Base-by-base conservation (phyloP, 176 grass and related monocot species). In the Carex kokanica region DNA sequence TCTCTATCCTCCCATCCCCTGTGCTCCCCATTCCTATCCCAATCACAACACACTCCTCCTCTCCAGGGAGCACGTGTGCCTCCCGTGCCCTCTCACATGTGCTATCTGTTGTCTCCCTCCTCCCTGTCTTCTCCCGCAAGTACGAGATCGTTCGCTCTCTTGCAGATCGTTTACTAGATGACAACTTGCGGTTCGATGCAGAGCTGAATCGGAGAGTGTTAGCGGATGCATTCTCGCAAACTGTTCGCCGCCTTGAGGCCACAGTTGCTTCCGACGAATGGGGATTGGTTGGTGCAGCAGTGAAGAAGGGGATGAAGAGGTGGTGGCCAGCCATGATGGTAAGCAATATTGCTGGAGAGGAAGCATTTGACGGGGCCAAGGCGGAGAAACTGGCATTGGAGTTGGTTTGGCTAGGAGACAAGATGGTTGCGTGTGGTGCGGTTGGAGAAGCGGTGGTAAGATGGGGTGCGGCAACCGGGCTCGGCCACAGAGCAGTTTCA, bases 101-200 rank as follows among this genome's bases (percentile, higher is more conserved):
- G 53, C 90, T 97, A 11, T 84, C 84, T 80, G 78, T 92, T 58
- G 87, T 88, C 32, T 88, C 90, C 1, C 82, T 81, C 54, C 78
- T 97, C 78, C 94, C 94, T 27, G 92, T 92, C 14, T 79, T 90
- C 16, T 97, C 95, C 71, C 88, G 95, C 61, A 97, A 97, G 88
- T 86, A 94, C 85, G 88, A 91, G 81, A 70, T 94, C 21, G 84
- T 92, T 60, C 90, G 90, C 1, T 88, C 72, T 1, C 92, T 97
- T 47, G 95, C 95, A 1, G 95, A 97, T 73, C 90, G 92, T 1
- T 84, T 97, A 80, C 83, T 97, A 8, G 92, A 97, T 23, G 92
- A 89, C 36, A 94, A 91, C 78, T 51, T 53, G 60, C 80, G 73
- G 63, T 81, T 40, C 14, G 70, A 58, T 25, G 56, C 78, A 43